A percentile compares a stretch with the other conserved stretches of the same genome.
Evolutionary conservation across 805 yeast genomes (phyloP).

Genomic region (Pichia paraexigua): DNA sequence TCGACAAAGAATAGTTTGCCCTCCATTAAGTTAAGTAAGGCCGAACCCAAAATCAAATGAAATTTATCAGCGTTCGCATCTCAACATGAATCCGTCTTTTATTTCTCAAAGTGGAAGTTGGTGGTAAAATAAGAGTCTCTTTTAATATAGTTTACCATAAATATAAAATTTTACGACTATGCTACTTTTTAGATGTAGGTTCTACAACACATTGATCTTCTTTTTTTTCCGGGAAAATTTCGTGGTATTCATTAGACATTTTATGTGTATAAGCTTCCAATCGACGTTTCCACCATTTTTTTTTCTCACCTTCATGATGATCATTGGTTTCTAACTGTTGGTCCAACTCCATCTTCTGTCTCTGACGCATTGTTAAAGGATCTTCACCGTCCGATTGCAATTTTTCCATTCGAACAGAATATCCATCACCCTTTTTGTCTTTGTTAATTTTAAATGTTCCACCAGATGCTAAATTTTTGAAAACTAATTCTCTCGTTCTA

Average conservation of each 20-base stretch:
- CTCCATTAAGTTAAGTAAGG: not conserved
- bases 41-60: not conserved
- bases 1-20: not conserved
- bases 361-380: slow-evolving; percentile 3
- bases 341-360: not conserved
- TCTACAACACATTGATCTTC: not conserved
- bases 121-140: not conserved
- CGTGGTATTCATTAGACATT: not conserved
- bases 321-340: slow-evolving; percentile 18
- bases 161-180: not conserved
- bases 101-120: not conserved
- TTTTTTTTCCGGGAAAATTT: not conserved
- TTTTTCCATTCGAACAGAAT: slow-evolving; percentile 1
- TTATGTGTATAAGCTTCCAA: slow-evolving; percentile 25
- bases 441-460: slow-evolving; percentile 32
- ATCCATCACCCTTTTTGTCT: not conserved
- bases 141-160: too few relatives aligned
- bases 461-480: slow-evolving; percentile 58
- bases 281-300: slow-evolving; percentile 42
- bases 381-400: slow-evolving; percentile 14
- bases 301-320: slow-evolving; percentile 25
- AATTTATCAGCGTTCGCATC: not conserved
- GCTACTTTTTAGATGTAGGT: not conserved
- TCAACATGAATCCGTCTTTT: not conserved
- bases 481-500: slow-evolving; percentile 67